Evolutionary conservation across 495 filamentous ascomycete species (phyloP), one percentile per base, ranked within the genome.

Genomic region (Talaromyces adpressus): DNA sequence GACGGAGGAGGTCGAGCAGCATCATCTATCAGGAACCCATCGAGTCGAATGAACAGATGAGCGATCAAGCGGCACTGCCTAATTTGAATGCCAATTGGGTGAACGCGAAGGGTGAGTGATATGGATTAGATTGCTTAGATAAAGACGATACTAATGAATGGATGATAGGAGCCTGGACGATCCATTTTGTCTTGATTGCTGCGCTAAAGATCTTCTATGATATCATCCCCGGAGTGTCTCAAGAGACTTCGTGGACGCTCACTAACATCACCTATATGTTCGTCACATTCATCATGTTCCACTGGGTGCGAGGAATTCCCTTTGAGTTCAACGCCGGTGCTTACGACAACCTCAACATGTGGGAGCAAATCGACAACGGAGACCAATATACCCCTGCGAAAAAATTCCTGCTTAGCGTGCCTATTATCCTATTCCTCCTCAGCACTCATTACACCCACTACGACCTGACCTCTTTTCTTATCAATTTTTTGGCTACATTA

Each of bases 281-380:
- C 77, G 93, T 91, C 72, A 96, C 94, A 18, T 98, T 97, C 77
- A 84, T 98, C 72, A 98, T 98, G 94, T 98, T 98, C 75, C 94
- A 98, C 79, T 96, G 88, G 81, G 94, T 98, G 69, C 91, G 92
- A 71, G 94, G 94, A 72, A 91, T 98, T 59, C 94, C 94, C 16
- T 98, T 98, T 77, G 94, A 98, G 71, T 98, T 98, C 84, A 97
- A 98, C 73, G 87, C 91, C n/a, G 94, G 94, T 57, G 94, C 94
- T 64, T 98, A 97, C 80, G 94, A 98, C 77, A 97, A 98, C 72
- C 84, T 98, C 67, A 98, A 97, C 78, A 97, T 98, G 93, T 98
- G 94, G 94, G 94, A 98, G 81, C 94, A 98, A 81, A 98, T 98
- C 72, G 94, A 98, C 79, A 94, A 98, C 70, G 94, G 94, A 30